Base-by-base conservation (phyloP, 257 asterid genomes). In the Agastache rugosa region DNA sequence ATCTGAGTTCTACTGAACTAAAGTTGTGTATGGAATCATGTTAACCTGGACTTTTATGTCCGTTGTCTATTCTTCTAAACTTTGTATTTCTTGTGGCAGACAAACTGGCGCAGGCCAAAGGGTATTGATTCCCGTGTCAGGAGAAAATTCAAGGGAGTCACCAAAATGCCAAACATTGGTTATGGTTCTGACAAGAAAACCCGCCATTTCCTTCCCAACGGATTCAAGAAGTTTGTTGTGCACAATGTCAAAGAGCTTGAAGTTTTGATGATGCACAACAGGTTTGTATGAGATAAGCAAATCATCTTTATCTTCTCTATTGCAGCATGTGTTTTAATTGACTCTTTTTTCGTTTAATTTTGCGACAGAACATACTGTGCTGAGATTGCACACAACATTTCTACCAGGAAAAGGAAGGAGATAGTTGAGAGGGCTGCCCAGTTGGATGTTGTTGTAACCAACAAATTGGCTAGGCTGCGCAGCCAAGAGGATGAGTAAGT, bases 141-240 rank as follows among this genome's bases (percentile, higher is more conserved):
- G 58, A 85, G 89, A 72, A 85, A 85, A 80, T 82, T 85, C 72
- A 85, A 85, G 59, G 89, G 87, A 53, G 76, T 75, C 66, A 80
- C 81, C 23, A 41, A 80, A 27, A 85, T 85, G 89, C 89, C 89
- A 17, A 85, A 85, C 70, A 80, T 85, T 44, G 89, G 87, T 51
- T 85, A 85, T n/a, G 89, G 89, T 31, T 67, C 87, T 1, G 89
- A 85, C 83, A 85, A 80, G 80, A 85, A 77, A 67, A 85, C 89
- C 35, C 86, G 89, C 63, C 89, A 85, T 22, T 82, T 71, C 35
- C 89, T 85, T 11, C 86, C 89, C 3, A 85, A 85, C 61, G 85
- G 89, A 15, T 85, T 85, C 63, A 85, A 82, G 83, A 85, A 85
- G 77, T 82, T 85, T 29, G 63, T 85, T 44, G 89, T 82, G 35